These are phyloP conservation scores for Capsicum rhomboideum DNA, from an alignment of 257 asterid genomes.

Conservation along the genomic window DNA sequence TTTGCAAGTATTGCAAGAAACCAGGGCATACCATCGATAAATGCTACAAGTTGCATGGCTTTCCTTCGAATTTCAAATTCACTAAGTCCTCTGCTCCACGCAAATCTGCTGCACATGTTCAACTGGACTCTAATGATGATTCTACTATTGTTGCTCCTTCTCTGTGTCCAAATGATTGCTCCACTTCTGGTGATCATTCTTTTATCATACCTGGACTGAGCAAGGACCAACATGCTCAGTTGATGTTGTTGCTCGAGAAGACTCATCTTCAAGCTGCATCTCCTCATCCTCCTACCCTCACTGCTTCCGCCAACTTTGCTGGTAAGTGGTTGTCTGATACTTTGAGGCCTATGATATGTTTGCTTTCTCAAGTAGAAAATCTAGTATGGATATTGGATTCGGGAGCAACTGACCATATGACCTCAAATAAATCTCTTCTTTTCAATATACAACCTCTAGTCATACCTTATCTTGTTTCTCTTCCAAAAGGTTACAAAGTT, in stretches of 20 bases:
- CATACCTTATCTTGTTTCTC: background rate
- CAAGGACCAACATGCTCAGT: background rate
- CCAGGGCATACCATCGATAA: no score
- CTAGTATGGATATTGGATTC: background rate
- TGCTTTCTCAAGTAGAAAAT: background rate
- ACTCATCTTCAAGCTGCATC: background rate
- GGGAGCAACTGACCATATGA: background rate
- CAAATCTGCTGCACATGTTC: no score
- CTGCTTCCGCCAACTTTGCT: background rate
- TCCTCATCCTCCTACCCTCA: background rate
- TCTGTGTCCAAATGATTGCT: no score
- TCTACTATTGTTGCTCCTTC: no score
- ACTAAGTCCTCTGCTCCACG: no score
- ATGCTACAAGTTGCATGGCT: no score
- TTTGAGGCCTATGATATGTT: background rate
- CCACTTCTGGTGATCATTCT: no score
- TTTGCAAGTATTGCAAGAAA: no score
- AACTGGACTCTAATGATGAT: no score
- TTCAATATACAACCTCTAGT: background rate
- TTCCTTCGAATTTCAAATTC: no score
- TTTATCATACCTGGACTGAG: no score
- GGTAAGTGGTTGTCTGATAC: background rate
- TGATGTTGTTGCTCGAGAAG: background rate
- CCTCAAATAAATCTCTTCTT: background rate
- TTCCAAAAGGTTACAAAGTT: no score